Evolutionary conservation across 2,329 filamentous ascomycete genomes (phyloP).

Genomic region (Hortaea werneckii): DNA sequence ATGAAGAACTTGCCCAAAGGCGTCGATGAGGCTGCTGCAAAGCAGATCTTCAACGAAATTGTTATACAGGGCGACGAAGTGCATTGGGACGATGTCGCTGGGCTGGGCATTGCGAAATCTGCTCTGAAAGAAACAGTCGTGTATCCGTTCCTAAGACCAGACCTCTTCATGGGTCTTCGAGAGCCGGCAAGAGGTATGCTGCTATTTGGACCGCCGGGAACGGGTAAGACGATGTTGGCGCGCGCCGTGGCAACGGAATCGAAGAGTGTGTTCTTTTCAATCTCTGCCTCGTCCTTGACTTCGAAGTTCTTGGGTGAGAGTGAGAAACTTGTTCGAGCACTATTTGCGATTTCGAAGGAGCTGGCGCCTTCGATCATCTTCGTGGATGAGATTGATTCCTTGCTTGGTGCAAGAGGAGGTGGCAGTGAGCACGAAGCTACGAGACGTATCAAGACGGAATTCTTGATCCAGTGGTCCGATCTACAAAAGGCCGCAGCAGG

Average conservation of each 20-base stretch:
- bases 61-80: slow-evolving; percentile 91
- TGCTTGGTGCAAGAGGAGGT: slow-evolving; percentile 74
- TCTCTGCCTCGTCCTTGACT: slow-evolving; percentile 86
- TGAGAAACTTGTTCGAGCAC: slow-evolving; percentile 86
- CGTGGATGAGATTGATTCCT: slow-evolving; percentile 93
- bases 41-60: slow-evolving; percentile 92
- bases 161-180: slow-evolving; percentile 88
- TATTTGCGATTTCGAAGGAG: slow-evolving; percentile 81
- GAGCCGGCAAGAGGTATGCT: slow-evolving; percentile 94
- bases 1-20: slow-evolving; percentile 72
- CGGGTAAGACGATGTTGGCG: slow-evolving; percentile 96
- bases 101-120: slow-evolving; percentile 79
- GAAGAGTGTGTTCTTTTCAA: slow-evolving; percentile 90
- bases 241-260: slow-evolving; percentile 91
- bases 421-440: slow-evolving; percentile 88
- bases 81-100: slow-evolving; percentile 87
- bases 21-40: slow-evolving; percentile 71
- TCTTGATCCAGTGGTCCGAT: slow-evolving; percentile 95
- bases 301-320: slow-evolving; percentile 95
- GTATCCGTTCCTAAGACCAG: slow-evolving; percentile 89
- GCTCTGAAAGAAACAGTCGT: slow-evolving; percentile 92
- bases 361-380: slow-evolving; percentile 95
- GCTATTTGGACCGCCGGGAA: slow-evolving; percentile 92
- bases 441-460: slow-evolving; percentile 91
- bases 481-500: slow-evolving; percentile 85